A percentile compares a stretch with the other conserved stretches of the same genome.
These are phyloP conservation scores for Rhizoclosmatium sp. DNA, from an alignment of 192 early-diverging fungal species.

Conservation along the genomic window DNA sequence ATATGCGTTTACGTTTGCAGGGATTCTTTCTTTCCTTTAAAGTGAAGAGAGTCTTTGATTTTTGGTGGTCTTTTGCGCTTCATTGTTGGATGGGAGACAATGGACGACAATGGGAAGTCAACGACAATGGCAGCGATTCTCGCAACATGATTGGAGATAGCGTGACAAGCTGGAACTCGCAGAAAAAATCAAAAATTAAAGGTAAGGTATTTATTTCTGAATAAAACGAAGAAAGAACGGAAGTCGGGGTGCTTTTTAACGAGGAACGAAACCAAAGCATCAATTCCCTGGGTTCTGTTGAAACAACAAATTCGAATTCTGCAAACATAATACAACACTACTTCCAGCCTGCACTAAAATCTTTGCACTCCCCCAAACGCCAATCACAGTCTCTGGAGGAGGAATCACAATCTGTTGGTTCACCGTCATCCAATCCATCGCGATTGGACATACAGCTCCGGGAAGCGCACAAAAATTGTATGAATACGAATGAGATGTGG, in stretches of 20 bases:
- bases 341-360: neutral
- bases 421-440: neutral
- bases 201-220: neutral
- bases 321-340: neutral
- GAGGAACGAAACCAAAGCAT: neutral
- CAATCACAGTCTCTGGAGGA: neutral
- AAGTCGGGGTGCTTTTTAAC: neutral
- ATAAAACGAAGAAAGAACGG: neutral
- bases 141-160: neutral
- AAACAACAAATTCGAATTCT: neutral
- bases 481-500: neutral
- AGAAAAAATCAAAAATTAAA: neutral
- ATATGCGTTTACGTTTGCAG: neutral
- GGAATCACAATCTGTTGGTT: neutral
- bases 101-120: too few relatives aligned
- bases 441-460: neutral
- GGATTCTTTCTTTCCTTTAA: neutral
- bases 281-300: neutral
- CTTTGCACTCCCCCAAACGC: neutral
- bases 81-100: too few relatives aligned
- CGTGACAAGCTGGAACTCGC: neutral
- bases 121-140: neutral
- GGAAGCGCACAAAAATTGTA: neutral
- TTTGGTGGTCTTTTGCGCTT: neutral
- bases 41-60: neutral